Evolutionary conservation across 176 grass and related monocot genomes (phyloP).

Genomic region (Oryza glumipatula): DNA sequence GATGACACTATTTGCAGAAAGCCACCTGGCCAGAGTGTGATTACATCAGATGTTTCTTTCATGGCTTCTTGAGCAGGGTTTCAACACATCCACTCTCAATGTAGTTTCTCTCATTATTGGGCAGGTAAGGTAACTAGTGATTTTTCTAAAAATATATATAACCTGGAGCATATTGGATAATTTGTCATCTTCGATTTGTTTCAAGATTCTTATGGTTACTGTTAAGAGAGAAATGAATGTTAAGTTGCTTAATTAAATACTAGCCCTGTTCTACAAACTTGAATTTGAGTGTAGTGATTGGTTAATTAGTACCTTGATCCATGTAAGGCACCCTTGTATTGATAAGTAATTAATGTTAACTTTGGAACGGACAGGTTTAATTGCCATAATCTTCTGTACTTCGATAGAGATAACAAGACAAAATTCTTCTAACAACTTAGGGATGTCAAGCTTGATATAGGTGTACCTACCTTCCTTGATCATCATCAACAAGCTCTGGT

Average conservation of each 20-base stretch:
- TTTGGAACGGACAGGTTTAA: background rate
- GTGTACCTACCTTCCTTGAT: constrained; percentile 14
- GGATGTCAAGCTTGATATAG: background rate
- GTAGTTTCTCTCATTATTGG: constrained; percentile 18
- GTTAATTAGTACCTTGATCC: constrained; percentile 6
- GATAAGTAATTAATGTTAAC: background rate
- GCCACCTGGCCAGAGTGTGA: constrained; percentile 64
- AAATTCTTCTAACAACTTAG: background rate
- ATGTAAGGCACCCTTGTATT: background rate
- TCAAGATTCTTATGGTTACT: constrained; percentile 24
- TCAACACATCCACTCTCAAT: background rate
- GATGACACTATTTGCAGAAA: constrained; percentile 39
- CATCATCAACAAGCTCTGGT: background rate
- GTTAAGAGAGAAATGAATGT: background rate
- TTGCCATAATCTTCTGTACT: background rate
- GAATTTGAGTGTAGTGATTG: background rate
- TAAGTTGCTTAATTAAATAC: background rate
- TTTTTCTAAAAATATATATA: background rate
- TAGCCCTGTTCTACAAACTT: background rate
- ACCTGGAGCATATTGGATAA: background rate
- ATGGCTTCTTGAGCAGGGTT: constrained; percentile 29
- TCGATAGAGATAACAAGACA: constrained; percentile 1
- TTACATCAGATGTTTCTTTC: constrained; percentile 37
- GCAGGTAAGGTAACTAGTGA: constrained; percentile 33
- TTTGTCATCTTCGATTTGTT: background rate